Base-by-base conservation (phyloP, 495 filamentous ascomycete species). In the Hyaloscypha hepaticicola region DNA sequence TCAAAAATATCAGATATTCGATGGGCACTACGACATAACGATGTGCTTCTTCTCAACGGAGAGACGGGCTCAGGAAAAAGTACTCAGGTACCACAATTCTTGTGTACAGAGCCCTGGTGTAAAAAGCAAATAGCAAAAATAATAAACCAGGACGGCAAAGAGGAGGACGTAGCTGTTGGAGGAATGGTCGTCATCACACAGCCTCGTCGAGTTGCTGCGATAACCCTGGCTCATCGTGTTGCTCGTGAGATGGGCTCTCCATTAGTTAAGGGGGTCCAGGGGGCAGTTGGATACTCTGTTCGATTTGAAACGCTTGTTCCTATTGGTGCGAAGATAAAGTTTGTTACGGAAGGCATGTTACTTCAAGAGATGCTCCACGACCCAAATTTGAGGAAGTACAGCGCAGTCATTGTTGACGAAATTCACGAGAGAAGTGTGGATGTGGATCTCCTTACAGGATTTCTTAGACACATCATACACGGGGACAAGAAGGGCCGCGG, bases 371-470 rank as follows among this genome's bases (percentile, higher is more conserved):
- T 98, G 79, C 76, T 98, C 50, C 83, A 88, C 60, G 96, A 98
- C 74, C 92, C 94, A 2, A 80, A 85, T 74, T 77, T 99, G 68
- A 84, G 80, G 29, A 85, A 89, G 70, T 99, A 99, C 72, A 94
- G 91, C 66, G 91, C 89, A 1, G 82, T 99, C 3, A 82, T 98
- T 55, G 90, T 99, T 11, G 96, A 99, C 77, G 96, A 99, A 72
- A 92, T 98, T 3, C 96, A 99, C 77, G 96, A 99, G 76, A 83
- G 96, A 61, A 96, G 94, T 61, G 85, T 96, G n/a, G 96, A 97
- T 70, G 94, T 97, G 19, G 96, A 99, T 79, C 75, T 98, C 55
- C 78, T 96, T 0, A 79, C 91, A 56, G 96, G 96, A 0, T 98
- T 99, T 68, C 75, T 98, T 66, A 90, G 88, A 71, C 88, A 89